These are phyloP conservation scores for Suillus ampliporus DNA, from an alignment of 768 basidiomycete genomes.

Conservation along the genomic window DNA sequence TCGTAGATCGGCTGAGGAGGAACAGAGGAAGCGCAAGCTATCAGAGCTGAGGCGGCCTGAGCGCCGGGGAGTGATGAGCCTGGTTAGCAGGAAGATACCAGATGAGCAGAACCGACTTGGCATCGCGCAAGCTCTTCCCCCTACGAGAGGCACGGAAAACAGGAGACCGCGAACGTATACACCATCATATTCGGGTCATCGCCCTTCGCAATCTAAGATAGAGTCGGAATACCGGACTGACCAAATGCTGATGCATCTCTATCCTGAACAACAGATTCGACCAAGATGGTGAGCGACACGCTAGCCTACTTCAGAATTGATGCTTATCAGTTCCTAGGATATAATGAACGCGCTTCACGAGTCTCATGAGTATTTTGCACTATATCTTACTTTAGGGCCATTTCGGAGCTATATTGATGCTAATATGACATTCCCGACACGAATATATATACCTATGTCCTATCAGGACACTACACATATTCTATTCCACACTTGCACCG, in stretches of 20 bases:
- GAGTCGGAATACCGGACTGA: slow-evolving; percentile 38
- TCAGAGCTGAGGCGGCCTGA: slow-evolving; percentile 35
- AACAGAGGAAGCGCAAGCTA: slow-evolving; percentile 34
- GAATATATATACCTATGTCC: slow-evolving; percentile 1
- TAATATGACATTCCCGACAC: neutral
- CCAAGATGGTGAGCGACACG: slow-evolving; percentile 34
- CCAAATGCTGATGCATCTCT: slow-evolving; percentile 42
- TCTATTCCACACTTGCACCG: neutral
- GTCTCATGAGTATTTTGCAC: neutral
- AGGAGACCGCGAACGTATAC: slow-evolving; percentile 21
- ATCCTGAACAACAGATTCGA: slow-evolving; percentile 38
- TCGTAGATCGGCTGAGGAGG: slow-evolving; percentile 32
- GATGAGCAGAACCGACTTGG: slow-evolving; percentile 11
- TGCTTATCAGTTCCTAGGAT: slow-evolving; percentile 8
- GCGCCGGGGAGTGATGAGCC: slow-evolving; percentile 19
- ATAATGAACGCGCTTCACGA: slow-evolving; percentile 9
- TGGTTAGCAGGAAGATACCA: slow-evolving; percentile 18
- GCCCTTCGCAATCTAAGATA: slow-evolving; percentile 33
- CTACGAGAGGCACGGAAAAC: slow-evolving; percentile 26
- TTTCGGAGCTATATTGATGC: neutral
- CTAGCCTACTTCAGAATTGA: neutral
- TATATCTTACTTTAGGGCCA: neutral
- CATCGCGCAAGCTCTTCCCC: slow-evolving; percentile 15
- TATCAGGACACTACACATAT: slow-evolving; percentile 3
- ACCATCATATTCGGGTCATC: slow-evolving; percentile 17